Evolutionary conservation across 495 filamentous ascomycete genomes (phyloP), one percentile per base, ranked within the genome.

Genomic region (Achaetomiella virescens): DNA sequence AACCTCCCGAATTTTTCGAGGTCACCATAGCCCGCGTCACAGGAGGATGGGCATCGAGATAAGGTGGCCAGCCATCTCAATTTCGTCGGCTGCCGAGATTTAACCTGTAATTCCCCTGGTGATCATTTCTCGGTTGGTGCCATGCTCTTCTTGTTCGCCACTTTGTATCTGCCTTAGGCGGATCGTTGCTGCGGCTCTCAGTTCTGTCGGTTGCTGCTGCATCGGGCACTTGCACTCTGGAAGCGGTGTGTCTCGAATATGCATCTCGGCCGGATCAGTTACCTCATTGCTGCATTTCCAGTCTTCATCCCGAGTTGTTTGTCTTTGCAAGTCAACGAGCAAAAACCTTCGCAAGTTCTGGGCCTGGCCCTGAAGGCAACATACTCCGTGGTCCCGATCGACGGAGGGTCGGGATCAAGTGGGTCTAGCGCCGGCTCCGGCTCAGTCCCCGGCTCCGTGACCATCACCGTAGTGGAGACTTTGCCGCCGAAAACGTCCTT

Each of bases 331-430:
- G 22, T 62, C 18, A 46, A 54, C 29, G 64, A 64, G 14, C 59
- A 48, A 12, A 35, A 36, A 31, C 18, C 18, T 7, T 10, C 43
- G 27, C 24, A 6, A 20, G 35, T 44, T 3, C 29, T 40, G 9
- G 48, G 20, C 11, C 43, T 64, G 18, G 61, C 51, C 35, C 61
- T 61, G 22, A 64, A 64, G 36, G 61, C 64, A 21, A 68, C 63
- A 17, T 66, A 66, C 38, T 61, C 64, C 29, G 63, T 66, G 0
- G 66, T 68, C 12, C 63, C 63, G 5, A 68, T 68, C 43, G 48
- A 64, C 41, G 65, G 65, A 24, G 65, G 61, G 8, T 48, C 61
- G 18, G 56, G 61, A n/a, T 15, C 48, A 44, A 43, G 49, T 48
- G 55, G 55, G 42, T 46, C 55, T 24, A 33, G 59, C 24, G 45